Base-by-base conservation (phyloP, 2,329 filamentous ascomycete genomes). In the Raffaelea ambrosiae region DNA sequence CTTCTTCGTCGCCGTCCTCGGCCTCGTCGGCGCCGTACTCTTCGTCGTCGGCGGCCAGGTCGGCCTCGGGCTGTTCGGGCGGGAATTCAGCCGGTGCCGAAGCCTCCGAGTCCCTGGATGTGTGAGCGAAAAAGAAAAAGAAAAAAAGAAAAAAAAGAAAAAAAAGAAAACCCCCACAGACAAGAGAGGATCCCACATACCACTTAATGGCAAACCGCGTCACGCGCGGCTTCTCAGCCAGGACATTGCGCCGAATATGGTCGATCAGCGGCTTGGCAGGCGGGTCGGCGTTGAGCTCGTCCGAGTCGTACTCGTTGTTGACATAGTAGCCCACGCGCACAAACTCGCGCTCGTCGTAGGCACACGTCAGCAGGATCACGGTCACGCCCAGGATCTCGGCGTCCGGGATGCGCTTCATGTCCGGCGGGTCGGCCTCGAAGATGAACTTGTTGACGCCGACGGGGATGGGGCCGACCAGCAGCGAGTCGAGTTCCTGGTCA, bases 141-240 rank as follows among this genome's bases (percentile, higher is more conserved):
- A 18, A n/a, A 5, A 18, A 49, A 38, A 46, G 16, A 45, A 13
- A 36, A 10, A 18, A 11, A 39, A 20, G 21, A 18, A n/a, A 5
- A 18, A 39, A 38, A 11, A 16, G 22, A 22, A 36, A 43, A 36
- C 8, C 49, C 5, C 18, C n/a, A 13, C 23, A 21, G 33, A 44
- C 1, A 40, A 48, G 29, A 19, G 14, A 39, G n/a, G 26, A 29
- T 13, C 7, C 35, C 43, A 68, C 79, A 50, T 77, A 95, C 93
- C 93, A 98, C 72, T 98, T 98, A 71, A 98, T 98, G 40, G 90
- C 89, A 63, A 98, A 98, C 55, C 93, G 83, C 26, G 93, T 98
- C 45, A 98, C 93, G 67, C 93, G 82, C 13, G 93, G 93, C 79
- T 98, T 98, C 71, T 97, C 91, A 3, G 90, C 89, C 35, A 98